A percentile compares a stretch with the other conserved stretches of the same genome.
phyloP scores from a whole-genome alignment of 257 asterid genomes.

The Ajuga chamaepitys region DNA sequence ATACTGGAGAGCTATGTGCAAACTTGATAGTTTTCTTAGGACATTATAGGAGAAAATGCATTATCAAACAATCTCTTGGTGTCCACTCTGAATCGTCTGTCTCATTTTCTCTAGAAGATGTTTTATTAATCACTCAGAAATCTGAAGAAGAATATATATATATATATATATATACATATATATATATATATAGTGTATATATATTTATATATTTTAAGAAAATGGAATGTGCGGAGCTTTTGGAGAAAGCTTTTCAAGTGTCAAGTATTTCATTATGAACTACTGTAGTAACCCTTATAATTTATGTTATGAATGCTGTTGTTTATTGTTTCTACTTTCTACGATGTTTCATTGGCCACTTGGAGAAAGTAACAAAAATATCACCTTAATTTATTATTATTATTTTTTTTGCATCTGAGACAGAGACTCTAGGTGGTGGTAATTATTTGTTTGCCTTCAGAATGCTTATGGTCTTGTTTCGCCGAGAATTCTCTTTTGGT shows the following conservation, averaged over 20 bases:
- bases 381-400: too few species aligned
- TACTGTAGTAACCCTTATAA: neutral
- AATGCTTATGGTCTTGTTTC: slow-evolving; percentile 98
- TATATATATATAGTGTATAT: too few species aligned
- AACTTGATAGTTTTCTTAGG: neutral
- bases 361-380: slow-evolving; percentile 12
- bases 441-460: slow-evolving; percentile 93
- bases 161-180: neutral
- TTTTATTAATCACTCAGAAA: neutral
- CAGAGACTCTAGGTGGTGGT: slow-evolving; percentile 96
- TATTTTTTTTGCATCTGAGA: slow-evolving; percentile 16
- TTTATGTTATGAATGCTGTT: neutral
- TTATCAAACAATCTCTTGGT: neutral
- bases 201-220: neutral
- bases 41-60: neutral
- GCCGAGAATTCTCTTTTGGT: slow-evolving; percentile 92
- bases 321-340: neutral
- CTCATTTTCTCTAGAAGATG: neutral
- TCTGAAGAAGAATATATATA: neutral
- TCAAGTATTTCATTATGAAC: neutral
- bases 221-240: neutral
- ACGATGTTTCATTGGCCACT: slow-evolving; percentile 3
- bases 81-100: neutral
- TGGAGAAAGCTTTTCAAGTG: neutral
- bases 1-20: neutral